Conservation (phyloP, 2,329 filamentous ascomycete species). For the Microsporum audouinii region DNA sequence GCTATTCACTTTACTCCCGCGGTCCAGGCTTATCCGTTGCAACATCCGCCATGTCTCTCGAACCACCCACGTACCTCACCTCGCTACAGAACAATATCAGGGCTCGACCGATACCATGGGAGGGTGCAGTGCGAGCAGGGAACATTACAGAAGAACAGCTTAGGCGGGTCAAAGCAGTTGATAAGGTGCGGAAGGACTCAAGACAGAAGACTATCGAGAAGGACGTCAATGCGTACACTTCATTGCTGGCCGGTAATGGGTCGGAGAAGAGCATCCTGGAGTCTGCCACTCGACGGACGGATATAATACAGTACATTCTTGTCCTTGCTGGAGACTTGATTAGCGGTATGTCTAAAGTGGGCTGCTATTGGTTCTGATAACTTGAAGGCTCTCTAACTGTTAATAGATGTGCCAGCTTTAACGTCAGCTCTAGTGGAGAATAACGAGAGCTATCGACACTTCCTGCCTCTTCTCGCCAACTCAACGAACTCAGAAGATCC, state of each 20-base stretch:
- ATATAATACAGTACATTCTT: constrained; percentile 90
- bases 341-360: constrained; percentile 49
- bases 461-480: constrained; percentile 72
- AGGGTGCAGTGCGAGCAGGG: constrained; percentile 84
- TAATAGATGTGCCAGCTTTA: constrained; percentile 64
- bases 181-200: constrained; percentile 90
- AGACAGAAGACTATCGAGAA: constrained; percentile 69
- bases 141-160: constrained; percentile 90
- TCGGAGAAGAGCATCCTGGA: constrained; percentile 66
- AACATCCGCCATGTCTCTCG: constrained; percentile 64
- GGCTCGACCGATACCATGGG: constrained; percentile 91
- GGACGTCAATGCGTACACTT: constrained; percentile 68
- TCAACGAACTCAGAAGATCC: constrained; percentile 74
- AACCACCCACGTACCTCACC: constrained; percentile 75
- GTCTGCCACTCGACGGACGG: constrained; percentile 69
- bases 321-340: constrained; percentile 81
- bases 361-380: neutral
- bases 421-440: constrained; percentile 65
- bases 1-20: neutral
- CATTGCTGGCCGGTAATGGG: constrained; percentile 61
- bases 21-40: neutral
- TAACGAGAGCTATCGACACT: constrained; percentile 60
- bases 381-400: neutral
- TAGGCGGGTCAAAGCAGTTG: constrained; percentile 89
- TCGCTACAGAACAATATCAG: constrained; percentile 96